A percentile compares a stretch with the other conserved stretches of the same genome.
phyloP scores from a whole-genome alignment of 768 basidiomycete species.

The Phylloporus sp. region DNA sequence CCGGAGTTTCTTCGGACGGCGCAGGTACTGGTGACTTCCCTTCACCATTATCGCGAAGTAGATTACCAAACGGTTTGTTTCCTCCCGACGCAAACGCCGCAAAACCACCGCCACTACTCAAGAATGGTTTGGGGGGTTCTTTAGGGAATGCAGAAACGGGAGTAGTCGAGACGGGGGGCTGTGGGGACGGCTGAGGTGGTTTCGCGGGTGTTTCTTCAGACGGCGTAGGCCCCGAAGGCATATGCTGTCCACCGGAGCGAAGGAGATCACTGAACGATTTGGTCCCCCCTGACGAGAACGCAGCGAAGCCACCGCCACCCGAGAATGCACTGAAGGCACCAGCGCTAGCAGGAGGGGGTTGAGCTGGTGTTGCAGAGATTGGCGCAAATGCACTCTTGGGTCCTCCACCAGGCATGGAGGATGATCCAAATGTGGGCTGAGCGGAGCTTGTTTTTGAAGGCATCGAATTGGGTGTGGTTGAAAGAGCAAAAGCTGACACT shows the following conservation, averaged over 20 bases:
- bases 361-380: neutral
- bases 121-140: neutral
- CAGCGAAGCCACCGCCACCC: slow-evolving; percentile 41
- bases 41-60: slow-evolving; percentile 44
- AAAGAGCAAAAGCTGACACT: neutral
- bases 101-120: slow-evolving; percentile 38
- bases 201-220: neutral
- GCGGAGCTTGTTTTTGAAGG: neutral
- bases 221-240: neutral
- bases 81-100: slow-evolving; percentile 45
- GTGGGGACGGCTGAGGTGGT: neutral
- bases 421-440: slow-evolving; percentile 33
- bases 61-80: slow-evolving; percentile 56
- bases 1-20: slow-evolving; percentile 15
- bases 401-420: slow-evolving; percentile 30
- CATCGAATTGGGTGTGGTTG: neutral
- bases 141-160: neutral
- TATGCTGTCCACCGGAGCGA: slow-evolving; percentile 25
- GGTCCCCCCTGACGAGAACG: slow-evolving; percentile 43
- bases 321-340: slow-evolving; percentile 30
- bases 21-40: slow-evolving; percentile 20
- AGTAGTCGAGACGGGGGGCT: neutral
- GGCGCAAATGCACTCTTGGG: slow-evolving; percentile 18
- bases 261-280: slow-evolving; percentile 65
- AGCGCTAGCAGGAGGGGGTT: slow-evolving; percentile 9